Conservation (phyloP, 495 filamentous ascomycete genomes). For the Massariosphaeria phaeospora region DNA sequence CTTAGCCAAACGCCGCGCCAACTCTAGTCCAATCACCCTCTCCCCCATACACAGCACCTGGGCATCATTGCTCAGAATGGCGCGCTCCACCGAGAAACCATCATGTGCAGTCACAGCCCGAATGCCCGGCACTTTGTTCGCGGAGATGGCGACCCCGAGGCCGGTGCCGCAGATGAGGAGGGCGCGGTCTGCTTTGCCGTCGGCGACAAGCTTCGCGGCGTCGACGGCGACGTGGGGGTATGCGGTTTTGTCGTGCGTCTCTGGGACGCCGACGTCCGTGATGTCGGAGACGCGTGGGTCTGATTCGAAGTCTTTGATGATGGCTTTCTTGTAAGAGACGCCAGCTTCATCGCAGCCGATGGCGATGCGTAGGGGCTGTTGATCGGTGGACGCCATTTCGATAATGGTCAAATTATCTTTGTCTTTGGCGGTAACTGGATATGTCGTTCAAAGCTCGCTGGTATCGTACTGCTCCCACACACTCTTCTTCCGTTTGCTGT, state of each 20-base stretch:
- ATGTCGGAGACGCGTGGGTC: slow-evolving; percentile 64
- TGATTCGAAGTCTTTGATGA: slow-evolving; percentile 65
- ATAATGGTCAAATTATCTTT: neutral
- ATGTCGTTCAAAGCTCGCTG: slow-evolving; percentile 19
- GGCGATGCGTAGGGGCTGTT: slow-evolving; percentile 5
- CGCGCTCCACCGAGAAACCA: slow-evolving; percentile 75
- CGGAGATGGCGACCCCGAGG: slow-evolving; percentile 76
- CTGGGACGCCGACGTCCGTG: slow-evolving; percentile 63
- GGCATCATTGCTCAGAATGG: slow-evolving; percentile 77
- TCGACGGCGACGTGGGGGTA: slow-evolving; percentile 76
- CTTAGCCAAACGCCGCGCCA: slow-evolving; percentile 68
- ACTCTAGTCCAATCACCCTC: slow-evolving; percentile 73
- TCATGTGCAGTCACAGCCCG: slow-evolving; percentile 85
- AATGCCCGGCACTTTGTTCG: slow-evolving; percentile 83
- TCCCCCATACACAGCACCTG: slow-evolving; percentile 88
- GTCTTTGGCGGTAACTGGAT: neutral
- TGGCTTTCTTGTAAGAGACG: slow-evolving; percentile 69
- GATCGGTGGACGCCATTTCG: neutral
- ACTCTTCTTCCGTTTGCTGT: neutral
- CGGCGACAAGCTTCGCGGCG: slow-evolving; percentile 61
- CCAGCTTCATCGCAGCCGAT: slow-evolving; percentile 63
- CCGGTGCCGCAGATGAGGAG: slow-evolving; percentile 85
- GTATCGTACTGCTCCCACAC: slow-evolving; percentile 17
- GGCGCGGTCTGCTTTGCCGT: slow-evolving; percentile 69
- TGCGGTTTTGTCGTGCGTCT: slow-evolving; percentile 67